Base-by-base conservation (phyloP, 441 rosid species). In the Adansonia grandidieri region DNA sequence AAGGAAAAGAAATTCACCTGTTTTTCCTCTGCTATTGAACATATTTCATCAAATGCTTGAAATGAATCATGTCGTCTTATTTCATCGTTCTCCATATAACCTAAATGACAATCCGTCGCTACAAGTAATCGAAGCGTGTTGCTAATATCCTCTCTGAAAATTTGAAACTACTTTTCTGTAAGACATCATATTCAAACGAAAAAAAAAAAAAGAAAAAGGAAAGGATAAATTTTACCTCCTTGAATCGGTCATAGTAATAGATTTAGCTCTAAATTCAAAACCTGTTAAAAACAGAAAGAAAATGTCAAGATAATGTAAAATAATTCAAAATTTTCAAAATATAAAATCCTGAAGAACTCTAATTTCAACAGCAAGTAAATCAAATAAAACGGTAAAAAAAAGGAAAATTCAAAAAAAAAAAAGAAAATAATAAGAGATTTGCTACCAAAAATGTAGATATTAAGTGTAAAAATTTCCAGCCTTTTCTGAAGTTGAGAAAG, bases 31-130 rank as follows among this genome's bases (percentile, higher is more conserved):
- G 98, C 99, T 75, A 94, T 91, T 20, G 96, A 86, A 79, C 99
- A 96, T 37, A 94, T 94, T 85, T 94, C 98, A 78, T 94, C 98
- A 78, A 96, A 96, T 32, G 99, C 93, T 84, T 88, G 91, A 81
- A 96, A 96, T 50, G 99, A 94, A 89, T 96, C 98, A 45, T 94
- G 97, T 51, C 98, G 84, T 65, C 99, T 85, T 63, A 96, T 82
- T 83, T 96, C 99, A 85, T 96, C 98, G 84, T 96, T 96, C 93
- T 94, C 99, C 99, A 94, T 87, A 75, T 94, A 96, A 6, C 99
- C 99, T 77, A 96, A 81, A 82, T 96, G 99, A 78, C 97, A 92
- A 86, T 96, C 99, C 10, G 98, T 94, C 2, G 97, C 99, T 65
- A 96, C 96, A 67, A 96, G 98, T 71, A 96, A 60, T 6, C 96